Evolutionary conservation across 2,329 filamentous ascomycete genomes (phyloP).

Genomic region (Aureobasidium sp.): DNA sequence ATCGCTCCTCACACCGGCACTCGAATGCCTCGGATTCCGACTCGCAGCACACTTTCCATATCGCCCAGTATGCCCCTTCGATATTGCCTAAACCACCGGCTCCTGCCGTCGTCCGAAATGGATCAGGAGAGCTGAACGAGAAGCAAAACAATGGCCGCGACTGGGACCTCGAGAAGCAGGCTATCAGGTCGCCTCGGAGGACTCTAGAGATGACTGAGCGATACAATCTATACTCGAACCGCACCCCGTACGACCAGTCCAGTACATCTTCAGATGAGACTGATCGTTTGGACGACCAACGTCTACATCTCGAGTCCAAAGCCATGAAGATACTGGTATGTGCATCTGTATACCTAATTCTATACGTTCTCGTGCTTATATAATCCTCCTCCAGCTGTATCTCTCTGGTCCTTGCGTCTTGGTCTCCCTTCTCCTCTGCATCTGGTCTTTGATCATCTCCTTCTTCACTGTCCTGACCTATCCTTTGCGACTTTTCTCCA

Average conservation of each 20-base stretch:
- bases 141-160: neutral
- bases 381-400: constrained; percentile 32
- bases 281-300: constrained; percentile 29
- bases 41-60: neutral
- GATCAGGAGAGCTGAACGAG: neutral
- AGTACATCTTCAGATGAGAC: constrained; percentile 19
- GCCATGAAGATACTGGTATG: constrained; percentile 35
- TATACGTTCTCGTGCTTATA: constrained; percentile 7
- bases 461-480: constrained; percentile 43
- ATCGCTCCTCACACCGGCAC: neutral
- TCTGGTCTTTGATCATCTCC: constrained; percentile 47
- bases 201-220: neutral
- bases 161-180: neutral
- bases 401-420: constrained; percentile 46
- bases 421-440: constrained; percentile 43
- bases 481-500: constrained; percentile 45
- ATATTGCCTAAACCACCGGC: neutral
- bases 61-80: neutral
- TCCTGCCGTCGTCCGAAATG: neutral
- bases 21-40: constrained; percentile 5
- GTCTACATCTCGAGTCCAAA: constrained; percentile 33
- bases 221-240: neutral
- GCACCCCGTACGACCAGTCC: neutral
- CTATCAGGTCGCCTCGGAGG: neutral
- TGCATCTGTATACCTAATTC: neutral